Base-by-base conservation (phyloP, 1,139 yeast genomes). In the Yamadazyma atlantica region DNA sequence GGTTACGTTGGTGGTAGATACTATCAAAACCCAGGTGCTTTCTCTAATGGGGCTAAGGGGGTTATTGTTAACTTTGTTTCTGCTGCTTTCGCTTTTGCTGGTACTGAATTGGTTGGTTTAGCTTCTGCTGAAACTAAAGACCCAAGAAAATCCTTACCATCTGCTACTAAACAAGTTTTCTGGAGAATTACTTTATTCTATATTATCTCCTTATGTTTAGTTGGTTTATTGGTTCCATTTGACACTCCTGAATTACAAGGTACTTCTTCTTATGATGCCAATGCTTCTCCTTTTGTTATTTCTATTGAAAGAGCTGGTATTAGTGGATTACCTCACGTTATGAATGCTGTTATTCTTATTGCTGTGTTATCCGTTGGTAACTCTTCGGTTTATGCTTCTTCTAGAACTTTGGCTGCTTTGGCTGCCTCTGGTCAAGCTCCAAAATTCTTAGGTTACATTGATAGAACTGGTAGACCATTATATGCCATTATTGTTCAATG, bases 341-440 rank as follows among this genome's bases (percentile, higher is more conserved):
- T 71, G 73, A 71, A 71, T 46, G 76, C 65, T 3, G 76, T 71
- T 36, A 70, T 71, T 41, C 60, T 71, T 58, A 49, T 71, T 37
- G 62, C 75, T 11, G 75, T 70, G 31, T 61, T 69, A 34, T 70
- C 76, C n/a, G 75, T 71, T 40, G 76, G 75, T 35, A 62, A 62
- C 46, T 73, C 82, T 18, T 75, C 83, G 9, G 85, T 82, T 18
- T 82, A 73, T 50, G 95, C 83, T 23, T 78, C 89, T 40, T 85
- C 95, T 26, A 80, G 96, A 72, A 80, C 95, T 16, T 63, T 88
- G 47, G 82, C 85, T 46, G 85, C 95, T 11, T 70, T 89, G 48
- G 87, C 96, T 33, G 82, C 84, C 47, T 83, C 86, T 53, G 87
- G 89, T 23, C 81, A 78, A 59, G 90, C 94, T 18, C 96, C 96